These are phyloP conservation scores for Penicillium manginii DNA, from an alignment of 495 filamentous ascomycete species.

Conservation along the genomic window DNA sequence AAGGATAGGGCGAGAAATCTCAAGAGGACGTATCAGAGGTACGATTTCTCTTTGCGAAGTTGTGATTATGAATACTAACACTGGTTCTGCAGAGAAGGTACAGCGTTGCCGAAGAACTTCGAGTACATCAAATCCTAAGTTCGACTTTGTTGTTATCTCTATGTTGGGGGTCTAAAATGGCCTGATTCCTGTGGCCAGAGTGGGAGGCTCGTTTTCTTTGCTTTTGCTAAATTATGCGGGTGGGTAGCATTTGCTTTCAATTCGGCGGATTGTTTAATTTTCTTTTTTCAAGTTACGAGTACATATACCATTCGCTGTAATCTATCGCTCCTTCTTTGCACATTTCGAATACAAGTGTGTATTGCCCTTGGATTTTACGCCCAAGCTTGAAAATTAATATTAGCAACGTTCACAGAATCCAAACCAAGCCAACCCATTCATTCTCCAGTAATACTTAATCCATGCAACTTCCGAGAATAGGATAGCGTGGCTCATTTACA, in stretches of 20 bases:
- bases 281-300: not conserved
- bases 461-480: too few relatives aligned
- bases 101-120: not conserved
- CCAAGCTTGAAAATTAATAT: too few relatives aligned
- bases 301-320: not conserved
- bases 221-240: not conserved
- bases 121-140: not conserved
- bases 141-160: not conserved
- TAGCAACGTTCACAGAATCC: too few relatives aligned
- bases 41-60: not conserved
- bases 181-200: too few relatives aligned
- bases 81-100: not conserved
- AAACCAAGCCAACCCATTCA: too few relatives aligned
- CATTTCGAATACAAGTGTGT: not conserved
- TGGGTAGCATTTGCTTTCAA: not conserved
- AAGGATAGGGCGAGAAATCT: constrained; percentile 85
- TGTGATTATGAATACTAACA: not conserved
- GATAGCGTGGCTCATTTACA: too few relatives aligned
- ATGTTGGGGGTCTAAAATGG: too few relatives aligned
- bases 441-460: too few relatives aligned
- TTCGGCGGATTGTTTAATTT: not conserved
- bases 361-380: not conserved
- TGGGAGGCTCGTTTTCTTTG: too few relatives aligned
- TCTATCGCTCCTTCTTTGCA: not conserved
- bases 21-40: constrained; percentile 6